Evolutionary conservation across 164 flowering plant species (phyloP), one percentile per base, ranked within the genome.

Genomic region (Vitis rupestris): DNA sequence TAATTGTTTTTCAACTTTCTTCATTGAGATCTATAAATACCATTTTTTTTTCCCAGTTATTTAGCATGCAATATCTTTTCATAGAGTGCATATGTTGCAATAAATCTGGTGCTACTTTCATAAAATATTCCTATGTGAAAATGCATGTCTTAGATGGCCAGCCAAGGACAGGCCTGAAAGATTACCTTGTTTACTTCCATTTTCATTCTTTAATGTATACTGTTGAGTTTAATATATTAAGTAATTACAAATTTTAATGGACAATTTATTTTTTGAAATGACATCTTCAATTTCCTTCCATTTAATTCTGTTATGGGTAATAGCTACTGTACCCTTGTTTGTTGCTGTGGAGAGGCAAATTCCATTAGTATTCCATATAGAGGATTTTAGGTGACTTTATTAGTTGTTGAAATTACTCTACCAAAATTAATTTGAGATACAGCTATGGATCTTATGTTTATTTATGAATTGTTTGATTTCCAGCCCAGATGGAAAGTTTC

Each of bases 401-500:
- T 63, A 48, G 8, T 16, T 16, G 29, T 56, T 56, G 30, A 54
- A 37, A 37, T 54, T 54, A 66, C 31, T 54, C 44, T 37, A 9
- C 8, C 27, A 10, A 5, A 1, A 16, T 55, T 29, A 14, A 55
- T 14, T 29, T 60, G 30, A 27, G 30, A 30, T n/a, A 30, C 31
- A 63, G 53, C 66, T 58, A 44, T 44, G 54, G 4, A 12, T n/a
- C 54, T 67, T 8, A 19, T 74, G 19, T 8, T 56, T 27, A 9
- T 69, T 37, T 50, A 5, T 52, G 59, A 56, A 63, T 31, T 67
- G 2, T 56, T 16, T 54, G 10, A 54, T 70, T 67, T 68, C 17
- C 94, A 94, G 99, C 75, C 94, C 97, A 67, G 94, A 91, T 83
- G 97, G 98, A 59, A 87, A 86, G 76, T 81, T 69, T 70, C 97